These are phyloP conservation scores for Laburnicola sp. DNA, from an alignment of 2,329 filamentous ascomycete genomes.

Conservation along the genomic window DNA sequence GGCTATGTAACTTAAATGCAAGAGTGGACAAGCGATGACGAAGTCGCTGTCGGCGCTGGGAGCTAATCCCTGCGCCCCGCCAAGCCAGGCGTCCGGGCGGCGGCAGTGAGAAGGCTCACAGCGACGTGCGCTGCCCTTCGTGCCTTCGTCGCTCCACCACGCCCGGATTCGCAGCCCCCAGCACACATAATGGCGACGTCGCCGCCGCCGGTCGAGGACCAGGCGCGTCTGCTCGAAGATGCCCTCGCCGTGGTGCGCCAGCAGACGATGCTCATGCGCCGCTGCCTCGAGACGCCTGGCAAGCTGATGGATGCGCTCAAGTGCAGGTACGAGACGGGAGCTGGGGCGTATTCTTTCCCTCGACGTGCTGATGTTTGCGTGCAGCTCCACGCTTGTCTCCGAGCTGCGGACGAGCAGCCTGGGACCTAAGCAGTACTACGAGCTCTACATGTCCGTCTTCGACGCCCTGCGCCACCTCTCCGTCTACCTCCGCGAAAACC, in stretches of 20 bases:
- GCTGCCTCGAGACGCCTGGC: slow-evolving; percentile 92
- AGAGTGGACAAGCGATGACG: too few species aligned
- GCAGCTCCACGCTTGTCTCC: slow-evolving; percentile 94
- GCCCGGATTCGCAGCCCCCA: slow-evolving; percentile 27
- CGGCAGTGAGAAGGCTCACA: slow-evolving; percentile 2
- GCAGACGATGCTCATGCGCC: slow-evolving; percentile 95
- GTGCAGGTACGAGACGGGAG: slow-evolving; percentile 74
- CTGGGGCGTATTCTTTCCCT: background rate
- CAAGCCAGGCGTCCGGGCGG: slow-evolving; percentile 16
- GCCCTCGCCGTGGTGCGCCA: slow-evolving; percentile 94
- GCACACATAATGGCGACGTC: slow-evolving; percentile 46
- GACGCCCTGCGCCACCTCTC: slow-evolving; percentile 96
- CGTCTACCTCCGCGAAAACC: slow-evolving; percentile 93
- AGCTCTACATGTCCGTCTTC: slow-evolving; percentile 99
- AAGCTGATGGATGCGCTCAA: slow-evolving; percentile 99
- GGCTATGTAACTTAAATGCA: too few species aligned
- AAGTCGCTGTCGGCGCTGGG: too few species aligned
- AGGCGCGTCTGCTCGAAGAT: slow-evolving; percentile 94
- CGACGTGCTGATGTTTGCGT: slow-evolving; percentile 12
- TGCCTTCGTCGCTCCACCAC: slow-evolving; percentile 24
- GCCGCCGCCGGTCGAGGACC: slow-evolving; percentile 56
- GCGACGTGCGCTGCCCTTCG: slow-evolving; percentile 7
- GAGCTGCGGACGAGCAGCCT: slow-evolving; percentile 95
- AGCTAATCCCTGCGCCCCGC: slow-evolving; percentile 29
- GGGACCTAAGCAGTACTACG: slow-evolving; percentile 99